Evolutionary conservation across 139 green algal species (phyloP), one percentile per base, ranked within the genome.

Genomic region (Coelastrella sp.): DNA sequence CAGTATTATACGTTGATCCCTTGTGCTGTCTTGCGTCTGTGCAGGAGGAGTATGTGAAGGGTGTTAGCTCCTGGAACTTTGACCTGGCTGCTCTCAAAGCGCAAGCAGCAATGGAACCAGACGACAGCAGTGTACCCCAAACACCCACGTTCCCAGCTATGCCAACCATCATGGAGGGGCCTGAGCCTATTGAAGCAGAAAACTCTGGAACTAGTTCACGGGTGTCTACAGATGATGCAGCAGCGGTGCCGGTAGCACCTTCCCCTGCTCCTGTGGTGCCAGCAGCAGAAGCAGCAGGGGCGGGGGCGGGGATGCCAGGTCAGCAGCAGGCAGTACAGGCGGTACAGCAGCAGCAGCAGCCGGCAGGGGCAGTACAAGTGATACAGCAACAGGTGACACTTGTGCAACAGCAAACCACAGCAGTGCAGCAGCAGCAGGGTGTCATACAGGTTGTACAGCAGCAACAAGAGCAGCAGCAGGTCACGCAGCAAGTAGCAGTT

Each of bases 11-110:
- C 1, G 32, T 2, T 47, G 32, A 47, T 47, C 1, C 32, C 13
- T 80, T 58, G 74, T 80, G 74, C 5, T 32, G 77, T 7, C 66
- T 68, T 7, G 14, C 47, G 54, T 17, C 16, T 85, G 79, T 20
- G 20, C 93, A 98, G 94, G 94, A 97, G 89, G 95, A 97, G 92
- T 98, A 98, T 91, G 94, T 96, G 59, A 95, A 96, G 89, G 98
- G 98, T 8, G 96, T 99, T 2, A 95, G 85, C 75, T 92, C 90
- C 22, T 99, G 98, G 98, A 98, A 99, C 91, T 99, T 99, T 90
- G 96, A 99, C 92, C 91, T 99, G 77, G 92, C 92, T 5, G 96
- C 95, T 23, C 91, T 99, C 58, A 99, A 98, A 92, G 92, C 92
- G 74, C 93, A 96, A 73, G 98, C 98, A 13, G 96, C 94, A 11